Evolutionary conservation across 768 basidiomycete species (phyloP), one percentile per base, ranked within the genome.

Genomic region (Suillus subaureus): DNA sequence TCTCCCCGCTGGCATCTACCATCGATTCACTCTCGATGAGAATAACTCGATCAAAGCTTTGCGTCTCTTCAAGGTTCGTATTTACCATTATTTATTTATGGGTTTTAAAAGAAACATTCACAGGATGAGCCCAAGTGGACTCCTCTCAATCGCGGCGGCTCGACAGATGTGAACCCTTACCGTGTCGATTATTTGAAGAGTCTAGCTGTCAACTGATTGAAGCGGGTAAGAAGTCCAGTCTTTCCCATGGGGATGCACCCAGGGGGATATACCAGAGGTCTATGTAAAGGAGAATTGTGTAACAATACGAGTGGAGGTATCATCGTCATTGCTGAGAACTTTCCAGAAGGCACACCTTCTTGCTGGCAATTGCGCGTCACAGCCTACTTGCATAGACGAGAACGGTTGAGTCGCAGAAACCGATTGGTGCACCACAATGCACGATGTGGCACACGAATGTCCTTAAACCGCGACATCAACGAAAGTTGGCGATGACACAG

Each of bases 61-160:
- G 75, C 84, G 95, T 9, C 81, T 97, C 61, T 97, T 96, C 87
- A 87, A 95, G 86, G 93, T 88, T 65, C 40, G 78, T 67, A 28
- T 23, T 55, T 51, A 61, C 8, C 56, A 21, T 16, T 39, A 42
- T 11, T 23, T 8, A 21, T 3, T 51, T 52, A 9, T 28, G 16
- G 33, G 35, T 26, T 66, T 51, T 63, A 61, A 35, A 49, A 23
- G 23, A 39, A 39, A 40, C 43, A 18, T 42, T 45, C 45, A 39
- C 74, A 96, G 93, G 94, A 96, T 65, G 93, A 94, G 71, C 94
- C 94, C 16, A 96, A 94, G 75, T 97, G 96, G 95, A 81, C 85
- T 1, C 91, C 94, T 0, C 79, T 93, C 75, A 88, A 91, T 71
- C 85, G 94, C 23, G 79, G 83, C 54, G 64, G 71, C 0, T 81